A percentile compares a stretch with the other conserved stretches of the same genome.
These are phyloP conservation scores for Carex arenaria DNA, from an alignment of 202 grass and related monocot genomes.

Conservation along the genomic window DNA sequence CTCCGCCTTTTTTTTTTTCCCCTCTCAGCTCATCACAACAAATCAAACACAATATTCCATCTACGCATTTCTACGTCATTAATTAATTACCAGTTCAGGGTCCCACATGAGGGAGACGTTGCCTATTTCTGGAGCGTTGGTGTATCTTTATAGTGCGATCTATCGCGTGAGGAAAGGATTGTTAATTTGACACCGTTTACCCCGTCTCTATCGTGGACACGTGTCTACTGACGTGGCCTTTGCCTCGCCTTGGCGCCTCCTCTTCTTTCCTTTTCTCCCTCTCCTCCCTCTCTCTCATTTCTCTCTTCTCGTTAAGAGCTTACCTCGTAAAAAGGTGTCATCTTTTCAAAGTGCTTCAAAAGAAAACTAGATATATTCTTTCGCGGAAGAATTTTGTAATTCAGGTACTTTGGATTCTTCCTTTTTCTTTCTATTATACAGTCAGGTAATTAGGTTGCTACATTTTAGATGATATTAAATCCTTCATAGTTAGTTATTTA, in stretches of 20 bases:
- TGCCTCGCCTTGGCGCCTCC: constrained; percentile 42
- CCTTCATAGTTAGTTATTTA: not conserved
- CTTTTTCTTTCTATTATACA: not conserved
- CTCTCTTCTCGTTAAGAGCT: not conserved
- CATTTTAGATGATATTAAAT: constrained; percentile 13
- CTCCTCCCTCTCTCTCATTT: not conserved
- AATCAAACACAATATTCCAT: not conserved
- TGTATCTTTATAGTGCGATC: not conserved
- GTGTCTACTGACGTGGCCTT: constrained; percentile 84
- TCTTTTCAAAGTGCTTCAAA: not conserved
- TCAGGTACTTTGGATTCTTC: constrained; percentile 10
- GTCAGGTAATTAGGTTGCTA: not conserved
- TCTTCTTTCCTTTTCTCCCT: not conserved
- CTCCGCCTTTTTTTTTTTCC: not conserved
- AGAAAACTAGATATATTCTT: not conserved
- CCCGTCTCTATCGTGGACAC: constrained; percentile 58
- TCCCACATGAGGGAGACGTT: not conserved
- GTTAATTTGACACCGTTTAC: constrained; percentile 24
- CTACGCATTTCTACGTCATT: not conserved
- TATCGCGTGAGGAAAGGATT: not conserved
- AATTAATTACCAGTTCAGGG: not conserved
- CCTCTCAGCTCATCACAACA: no score
- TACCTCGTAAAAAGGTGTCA: not conserved
- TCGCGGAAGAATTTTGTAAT: constrained; percentile 7
- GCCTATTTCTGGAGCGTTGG: constrained; percentile 14